Conservation (phyloP, 345 rosid species). For the Zanthoxylum bungeanum region DNA sequence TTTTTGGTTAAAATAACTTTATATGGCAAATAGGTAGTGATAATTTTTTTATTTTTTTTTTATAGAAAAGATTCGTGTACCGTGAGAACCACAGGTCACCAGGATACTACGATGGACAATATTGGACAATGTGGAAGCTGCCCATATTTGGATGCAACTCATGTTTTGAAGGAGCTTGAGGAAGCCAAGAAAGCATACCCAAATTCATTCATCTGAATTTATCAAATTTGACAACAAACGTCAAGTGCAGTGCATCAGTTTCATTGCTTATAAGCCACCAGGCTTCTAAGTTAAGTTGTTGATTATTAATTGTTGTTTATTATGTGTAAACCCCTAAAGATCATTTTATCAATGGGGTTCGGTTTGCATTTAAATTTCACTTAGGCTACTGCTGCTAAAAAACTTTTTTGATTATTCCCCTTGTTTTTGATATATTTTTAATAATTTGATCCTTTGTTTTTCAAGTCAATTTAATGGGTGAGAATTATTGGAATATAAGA, state of each 20-base stretch:
- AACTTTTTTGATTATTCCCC: background rate
- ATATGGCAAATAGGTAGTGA: background rate
- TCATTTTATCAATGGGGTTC: background rate
- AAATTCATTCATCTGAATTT: conserved; percentile 29
- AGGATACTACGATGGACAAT: conserved; percentile 42
- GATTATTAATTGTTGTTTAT: background rate
- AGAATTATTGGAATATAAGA: conserved; percentile 6
- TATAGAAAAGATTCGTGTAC: conserved; percentile 32
- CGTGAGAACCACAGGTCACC: conserved; percentile 20
- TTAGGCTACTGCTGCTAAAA: background rate
- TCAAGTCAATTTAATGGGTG: background rate
- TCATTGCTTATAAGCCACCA: conserved; percentile 18
- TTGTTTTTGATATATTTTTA: background rate
- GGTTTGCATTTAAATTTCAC: background rate
- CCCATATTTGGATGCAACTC: conserved; percentile 48
- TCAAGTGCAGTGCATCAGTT: conserved; percentile 30
- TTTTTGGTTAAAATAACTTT: background rate
- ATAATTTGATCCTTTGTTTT: background rate
- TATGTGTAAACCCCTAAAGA: background rate
- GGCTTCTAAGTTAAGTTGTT: background rate
- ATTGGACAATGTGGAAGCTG: conserved; percentile 60
- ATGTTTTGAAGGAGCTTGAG: conserved; percentile 47
- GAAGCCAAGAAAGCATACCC: conserved; percentile 42
- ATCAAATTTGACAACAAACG: conserved; percentile 51
- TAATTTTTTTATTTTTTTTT: background rate